These are phyloP conservation scores for Spinellus fusiger DNA, from an alignment of 192 early-diverging fungal species.

Conservation along the genomic window DNA sequence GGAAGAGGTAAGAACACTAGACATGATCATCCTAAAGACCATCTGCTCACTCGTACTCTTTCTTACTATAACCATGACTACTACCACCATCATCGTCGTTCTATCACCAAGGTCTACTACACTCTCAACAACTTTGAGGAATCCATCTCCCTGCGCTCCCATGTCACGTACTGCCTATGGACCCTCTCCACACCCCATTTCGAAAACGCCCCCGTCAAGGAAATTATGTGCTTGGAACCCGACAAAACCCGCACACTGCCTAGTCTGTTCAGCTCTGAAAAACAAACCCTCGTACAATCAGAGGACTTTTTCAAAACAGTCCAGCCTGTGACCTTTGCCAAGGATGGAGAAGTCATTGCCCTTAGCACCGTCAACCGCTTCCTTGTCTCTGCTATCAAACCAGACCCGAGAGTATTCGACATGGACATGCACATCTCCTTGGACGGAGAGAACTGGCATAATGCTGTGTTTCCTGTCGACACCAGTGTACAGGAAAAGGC, in stretches of 20 bases:
- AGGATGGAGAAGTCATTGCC: conserved; percentile 64
- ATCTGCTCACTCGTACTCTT: not conserved
- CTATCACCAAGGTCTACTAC: conserved; percentile 43
- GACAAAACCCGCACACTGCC: conserved; percentile 15
- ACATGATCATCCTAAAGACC: not conserved
- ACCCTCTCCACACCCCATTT: conserved; percentile 55
- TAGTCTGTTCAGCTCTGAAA: conserved; percentile 23
- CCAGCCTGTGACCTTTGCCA: conserved; percentile 50
- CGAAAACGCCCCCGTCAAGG: conserved; percentile 54
- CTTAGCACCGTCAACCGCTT: conserved; percentile 66
- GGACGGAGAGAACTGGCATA: conserved; percentile 34
- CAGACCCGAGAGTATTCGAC: conserved; percentile 16
- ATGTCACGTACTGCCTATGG: conserved; percentile 70
- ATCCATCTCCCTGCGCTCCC: conserved; percentile 44
- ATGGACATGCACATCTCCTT: conserved; percentile 26
- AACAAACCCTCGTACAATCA: conserved; percentile 56
- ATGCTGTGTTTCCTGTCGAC: conserved; percentile 45
- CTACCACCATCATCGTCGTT: not conserved
- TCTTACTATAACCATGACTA: not conserved
- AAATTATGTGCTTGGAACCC: conserved; percentile 67
- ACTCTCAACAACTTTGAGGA: conserved; percentile 65
- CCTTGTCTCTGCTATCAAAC: conserved; percentile 63
- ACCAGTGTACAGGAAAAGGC: conserved; percentile 52
- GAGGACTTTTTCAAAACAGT: conserved; percentile 68
- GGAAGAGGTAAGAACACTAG: conserved; percentile 39